Evolutionary conservation across 176 grass and related monocot species (phyloP), one percentile per base, ranked within the genome.

Genomic region (Eleusine coracana): DNA sequence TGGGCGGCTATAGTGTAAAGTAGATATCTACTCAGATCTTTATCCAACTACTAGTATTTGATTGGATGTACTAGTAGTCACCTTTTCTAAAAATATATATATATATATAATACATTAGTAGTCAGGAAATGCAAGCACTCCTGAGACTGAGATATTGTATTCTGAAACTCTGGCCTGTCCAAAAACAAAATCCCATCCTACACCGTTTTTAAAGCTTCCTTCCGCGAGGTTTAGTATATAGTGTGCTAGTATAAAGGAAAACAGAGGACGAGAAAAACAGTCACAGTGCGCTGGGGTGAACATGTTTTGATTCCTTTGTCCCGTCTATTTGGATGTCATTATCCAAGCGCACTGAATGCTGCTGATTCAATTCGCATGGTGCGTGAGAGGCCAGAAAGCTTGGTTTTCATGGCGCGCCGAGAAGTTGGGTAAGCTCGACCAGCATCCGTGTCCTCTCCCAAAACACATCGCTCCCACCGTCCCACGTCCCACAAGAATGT

Each of bases 381-480:
- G 44, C 16, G 76, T 17, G 40, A 36, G 9, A 72, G 40, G 50
- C 68, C 18, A 23, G 44, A 83, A 74, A 73, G 56, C 58, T 76
- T 84, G 16, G 16, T 69, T 68, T 29, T 76, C 27, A 41, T 76
- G 62, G 46, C 31, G 2, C 48, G n/a, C 62, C 15, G 49, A 76
- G 38, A 37, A 52, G 63, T 59, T 34, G 42, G 74, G 52, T 37
- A 28, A 59, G 31, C 31, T 2, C 31, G 31, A 2, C 5, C 60
- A 13, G 1, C 11, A 0, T 7, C 3, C n/a, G 5, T 21, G 51
- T 14, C 38, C 54, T 40, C 56, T 58, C 48, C 12, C 48, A 34
- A 34, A 34, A 34, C 31, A 34, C 31, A 34, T 34, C 31, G 31
- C 31, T 34, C 31, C 31, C 31, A 34, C 31, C 31, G 31, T 34